phyloP scores from a whole-genome alignment of 768 basidiomycete genomes.

The Cyclocybe aegerita region DNA sequence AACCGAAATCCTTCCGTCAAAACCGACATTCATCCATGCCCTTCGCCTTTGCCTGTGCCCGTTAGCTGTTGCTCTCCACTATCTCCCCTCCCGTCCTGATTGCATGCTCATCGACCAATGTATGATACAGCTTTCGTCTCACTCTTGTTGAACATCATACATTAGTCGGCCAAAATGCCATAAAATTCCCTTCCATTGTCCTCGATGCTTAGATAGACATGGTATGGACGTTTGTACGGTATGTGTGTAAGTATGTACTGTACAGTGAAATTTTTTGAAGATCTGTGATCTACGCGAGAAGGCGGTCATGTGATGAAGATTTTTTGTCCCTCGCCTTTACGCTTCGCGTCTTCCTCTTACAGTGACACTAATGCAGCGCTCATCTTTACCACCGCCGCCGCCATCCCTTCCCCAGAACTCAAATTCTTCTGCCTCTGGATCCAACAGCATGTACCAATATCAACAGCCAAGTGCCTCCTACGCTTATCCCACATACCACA shows the following conservation, averaged over 20 bases:
- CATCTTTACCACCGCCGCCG: conserved; percentile 19
- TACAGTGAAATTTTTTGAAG: neutral
- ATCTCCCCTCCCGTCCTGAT: conserved; percentile 7
- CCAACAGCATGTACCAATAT: neutral
- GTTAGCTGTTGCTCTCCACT: conserved; percentile 13
- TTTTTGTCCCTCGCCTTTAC: neutral
- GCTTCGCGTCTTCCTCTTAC: no score
- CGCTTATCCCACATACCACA: conserved; percentile 30
- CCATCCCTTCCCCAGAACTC: conserved; percentile 16
- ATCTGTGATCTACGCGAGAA: neutral
- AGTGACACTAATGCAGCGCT: neutral
- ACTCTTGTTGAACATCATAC: conserved; percentile 18
- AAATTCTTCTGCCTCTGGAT: neutral
- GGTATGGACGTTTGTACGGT: conserved; percentile 1
- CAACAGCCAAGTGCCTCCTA: conserved; percentile 1
- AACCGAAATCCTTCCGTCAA: conserved; percentile 13
- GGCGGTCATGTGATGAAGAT: conserved; percentile 18
- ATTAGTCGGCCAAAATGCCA: conserved; percentile 19
- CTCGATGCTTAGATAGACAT: neutral
- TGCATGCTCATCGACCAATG: conserved; percentile 15
- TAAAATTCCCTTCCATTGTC: conserved; percentile 3
- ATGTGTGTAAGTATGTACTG: neutral
- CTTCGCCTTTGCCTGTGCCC: conserved; percentile 14
- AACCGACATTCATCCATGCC: conserved; percentile 13
- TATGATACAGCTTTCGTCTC: conserved; percentile 22